These are phyloP conservation scores for Cytospora piceae DNA, from an alignment of 2,329 filamentous ascomycete genomes.

Conservation along the genomic window DNA sequence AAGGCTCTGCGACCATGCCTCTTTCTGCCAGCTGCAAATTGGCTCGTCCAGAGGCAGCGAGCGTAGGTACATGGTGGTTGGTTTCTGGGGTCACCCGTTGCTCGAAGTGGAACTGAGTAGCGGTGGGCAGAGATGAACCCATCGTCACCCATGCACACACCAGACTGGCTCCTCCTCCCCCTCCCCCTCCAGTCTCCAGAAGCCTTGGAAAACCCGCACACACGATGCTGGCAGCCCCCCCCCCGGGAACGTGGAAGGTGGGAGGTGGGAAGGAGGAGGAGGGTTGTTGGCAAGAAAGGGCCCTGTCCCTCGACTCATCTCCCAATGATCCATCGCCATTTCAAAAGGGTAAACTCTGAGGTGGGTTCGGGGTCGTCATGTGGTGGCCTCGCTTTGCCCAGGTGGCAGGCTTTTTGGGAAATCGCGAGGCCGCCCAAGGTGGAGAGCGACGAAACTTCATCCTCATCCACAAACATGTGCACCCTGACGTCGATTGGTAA, in stretches of 20 bases:
- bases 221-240: neutral
- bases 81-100: conserved; percentile 8
- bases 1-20: conserved; percentile 12
- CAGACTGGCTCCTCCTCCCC: neutral
- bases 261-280: neutral
- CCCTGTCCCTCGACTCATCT: conserved; percentile 15
- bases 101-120: conserved; percentile 19
- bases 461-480: conserved; percentile 1
- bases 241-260: neutral
- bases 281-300: neutral
- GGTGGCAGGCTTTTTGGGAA: neutral
- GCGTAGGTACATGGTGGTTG: conserved; percentile 1
- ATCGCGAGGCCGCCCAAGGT: conserved; percentile 15
- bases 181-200: neutral
- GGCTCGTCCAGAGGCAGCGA: conserved; percentile 14
- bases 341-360: neutral
- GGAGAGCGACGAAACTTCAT: neutral
- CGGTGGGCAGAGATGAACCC: conserved; percentile 19
- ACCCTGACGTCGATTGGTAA: conserved; percentile 15
- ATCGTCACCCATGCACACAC: conserved; percentile 5
- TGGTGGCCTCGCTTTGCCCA: neutral
- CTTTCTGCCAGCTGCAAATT: conserved; percentile 10
- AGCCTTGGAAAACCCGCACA: conserved; percentile 6
- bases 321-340: conserved; percentile 18
- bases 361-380: conserved; percentile 7